Evolutionary conservation across 139 green algal species (phyloP).

Genomic region (Yamagishiella unicocca): DNA sequence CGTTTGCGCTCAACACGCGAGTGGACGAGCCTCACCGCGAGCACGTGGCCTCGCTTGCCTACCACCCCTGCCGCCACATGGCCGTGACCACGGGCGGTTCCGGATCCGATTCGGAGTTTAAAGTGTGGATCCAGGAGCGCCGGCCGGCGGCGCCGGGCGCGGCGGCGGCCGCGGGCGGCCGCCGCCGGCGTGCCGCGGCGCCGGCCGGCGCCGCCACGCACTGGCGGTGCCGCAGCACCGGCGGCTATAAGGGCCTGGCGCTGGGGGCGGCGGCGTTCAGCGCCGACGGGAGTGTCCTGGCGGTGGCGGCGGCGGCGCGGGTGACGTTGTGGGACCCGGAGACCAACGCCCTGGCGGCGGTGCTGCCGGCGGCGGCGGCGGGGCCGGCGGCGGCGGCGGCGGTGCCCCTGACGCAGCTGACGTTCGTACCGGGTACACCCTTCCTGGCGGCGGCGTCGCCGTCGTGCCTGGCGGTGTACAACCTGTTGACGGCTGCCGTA

Average conservation of each 20-base stretch:
- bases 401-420: constrained; percentile 48
- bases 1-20: constrained; percentile 71
- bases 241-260: constrained; percentile 63
- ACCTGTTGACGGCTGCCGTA: constrained; percentile 68
- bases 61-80: constrained; percentile 65
- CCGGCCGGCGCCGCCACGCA: background rate
- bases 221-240: constrained; percentile 64
- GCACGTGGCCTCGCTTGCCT: constrained; percentile 58
- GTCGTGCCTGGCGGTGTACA: constrained; percentile 64
- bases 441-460: constrained; percentile 57
- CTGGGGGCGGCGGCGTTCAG: constrained; percentile 74
- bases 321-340: constrained; percentile 82
- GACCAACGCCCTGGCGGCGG: constrained; percentile 57
- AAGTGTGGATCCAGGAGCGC: constrained; percentile 62
- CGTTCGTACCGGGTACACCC: constrained; percentile 65
- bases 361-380: constrained; percentile 57
- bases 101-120: constrained; percentile 56
- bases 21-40: constrained; percentile 70
- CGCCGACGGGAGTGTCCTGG: constrained; percentile 80
- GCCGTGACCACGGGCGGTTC: constrained; percentile 60
- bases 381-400: background rate
- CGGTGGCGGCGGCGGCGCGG: constrained; percentile 48
- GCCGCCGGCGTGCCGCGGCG: background rate
- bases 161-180: background rate
- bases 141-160: background rate